Evolutionary conservation across 1,139 yeast species (phyloP).

Genomic region (Protomyces gravidus): DNA sequence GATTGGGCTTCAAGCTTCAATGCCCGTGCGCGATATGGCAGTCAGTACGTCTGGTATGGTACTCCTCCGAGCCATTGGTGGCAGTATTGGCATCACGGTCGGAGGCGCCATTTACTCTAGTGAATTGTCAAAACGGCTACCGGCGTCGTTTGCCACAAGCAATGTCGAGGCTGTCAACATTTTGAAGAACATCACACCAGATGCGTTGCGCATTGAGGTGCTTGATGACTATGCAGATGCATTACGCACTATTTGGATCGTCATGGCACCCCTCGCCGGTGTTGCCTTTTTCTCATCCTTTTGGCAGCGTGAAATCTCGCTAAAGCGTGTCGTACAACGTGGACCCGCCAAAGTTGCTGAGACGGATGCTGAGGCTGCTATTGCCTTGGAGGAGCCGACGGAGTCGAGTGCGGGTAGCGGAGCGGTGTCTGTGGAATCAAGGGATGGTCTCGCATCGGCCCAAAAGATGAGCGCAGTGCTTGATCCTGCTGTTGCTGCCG

Average conservation of each 20-base stretch:
- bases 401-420: neutral
- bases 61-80: conserved; percentile 27
- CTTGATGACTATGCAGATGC: conserved; percentile 10
- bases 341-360: conserved; percentile 2
- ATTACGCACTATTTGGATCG: conserved; percentile 23
- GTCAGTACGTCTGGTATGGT: conserved; percentile 27
- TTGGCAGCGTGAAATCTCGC: conserved; percentile 11
- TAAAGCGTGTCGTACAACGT: conserved; percentile 8
- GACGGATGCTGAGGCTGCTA: conserved; percentile 1
- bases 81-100: conserved; percentile 27
- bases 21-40: conserved; percentile 45
- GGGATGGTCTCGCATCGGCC: neutral
- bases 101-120: conserved; percentile 26
- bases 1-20: conserved; percentile 52
- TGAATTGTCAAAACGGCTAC: conserved; percentile 4
- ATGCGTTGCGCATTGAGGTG: conserved; percentile 5
- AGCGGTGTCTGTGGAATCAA: neutral
- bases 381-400: neutral
- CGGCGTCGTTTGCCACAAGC: neutral
- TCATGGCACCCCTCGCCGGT: conserved; percentile 12
- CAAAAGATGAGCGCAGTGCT: too few species aligned
- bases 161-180: conserved; percentile 11
- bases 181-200: conserved; percentile 11
- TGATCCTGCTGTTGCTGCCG: neutral
- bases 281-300: conserved; percentile 12